Evolutionary conservation across 768 basidiomycete genomes (phyloP), one percentile per base, ranked within the genome.

Genomic region (Leccinellum albellum): DNA sequence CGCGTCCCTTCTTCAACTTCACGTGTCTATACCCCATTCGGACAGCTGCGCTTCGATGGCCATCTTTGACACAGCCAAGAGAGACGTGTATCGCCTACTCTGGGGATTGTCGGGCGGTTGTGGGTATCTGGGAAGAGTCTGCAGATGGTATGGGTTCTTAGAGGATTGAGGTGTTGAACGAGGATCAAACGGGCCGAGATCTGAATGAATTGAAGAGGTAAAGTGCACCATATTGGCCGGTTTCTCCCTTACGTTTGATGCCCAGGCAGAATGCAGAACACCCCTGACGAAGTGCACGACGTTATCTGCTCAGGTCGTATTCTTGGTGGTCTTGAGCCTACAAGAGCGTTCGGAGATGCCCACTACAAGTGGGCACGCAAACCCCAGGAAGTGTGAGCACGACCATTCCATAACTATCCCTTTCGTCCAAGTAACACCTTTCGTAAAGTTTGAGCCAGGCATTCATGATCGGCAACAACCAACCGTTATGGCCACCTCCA

Each of bases 111-210:
- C 83, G 97, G 49, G 97, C 97, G 13, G 94, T 99, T 6, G 95
- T 95, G 21, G 97, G 97, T 20, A 82, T 92, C 35, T 95, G 91
- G 89, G 86, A 91, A 60, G 80, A 83, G 51, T 79, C 79, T 4
- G 72, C 70, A 3, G 82, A 86, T 60, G 86, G 84, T 4, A 75
- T 79, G 52, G 91, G 91, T 12, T 79, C 77, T 52, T 99, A 97
- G 97, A 82, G 86, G 47, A 89, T 94, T 28, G 93, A 97, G 69
- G 91, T 91, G n/a, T 78, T 99, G 59, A 92, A 83, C 28, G 94
- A 98, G 71, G 97, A 98, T 68, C 95, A 98, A 76, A 98, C 95
- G 7, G 97, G 94, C 37, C 84, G 92, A 62, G 98, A 94, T 68
- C 85, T 82, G 17, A 87, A 83, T 47, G 97, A 99, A 73, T 75